phyloP scores from a whole-genome alignment of 169 alveolate genomes.

The Miamiensis avidus region DNA sequence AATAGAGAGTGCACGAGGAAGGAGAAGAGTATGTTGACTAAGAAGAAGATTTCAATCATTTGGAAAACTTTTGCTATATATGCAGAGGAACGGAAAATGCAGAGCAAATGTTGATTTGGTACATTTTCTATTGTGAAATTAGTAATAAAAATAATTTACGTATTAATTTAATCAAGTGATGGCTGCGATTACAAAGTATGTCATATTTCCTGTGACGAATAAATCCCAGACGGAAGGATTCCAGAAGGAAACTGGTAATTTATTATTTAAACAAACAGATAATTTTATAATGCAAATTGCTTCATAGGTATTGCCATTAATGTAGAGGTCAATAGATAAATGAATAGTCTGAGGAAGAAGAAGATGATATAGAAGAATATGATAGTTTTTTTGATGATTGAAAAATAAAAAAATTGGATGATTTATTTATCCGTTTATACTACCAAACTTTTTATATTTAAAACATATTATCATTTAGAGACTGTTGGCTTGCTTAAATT shows the following conservation, averaged over 20 bases:
- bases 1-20: neutral
- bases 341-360: too few relatives aligned
- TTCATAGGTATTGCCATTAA: neutral
- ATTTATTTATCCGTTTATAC: too few relatives aligned
- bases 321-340: neutral
- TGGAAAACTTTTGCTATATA: too few relatives aligned
- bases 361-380: too few relatives aligned
- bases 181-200: constrained; percentile 10
- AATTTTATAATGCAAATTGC: too few relatives aligned
- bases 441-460: too few relatives aligned
- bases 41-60: neutral
- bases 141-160: neutral
- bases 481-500: too few relatives aligned
- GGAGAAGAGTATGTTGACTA: constrained; percentile 12
- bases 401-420: too few relatives aligned
- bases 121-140: neutral
- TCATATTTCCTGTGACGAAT: constrained; percentile 21
- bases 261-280: too few relatives aligned
- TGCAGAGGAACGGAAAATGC: neutral
- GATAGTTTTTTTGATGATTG: too few relatives aligned
- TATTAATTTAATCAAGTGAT: neutral
- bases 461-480: too few relatives aligned
- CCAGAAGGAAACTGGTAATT: constrained; percentile 19
- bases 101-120: neutral
- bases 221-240: constrained; percentile 3